Base-by-base conservation (phyloP, 2,329 filamentous ascomycete species). In the Sarocladium kiliense region DNA sequence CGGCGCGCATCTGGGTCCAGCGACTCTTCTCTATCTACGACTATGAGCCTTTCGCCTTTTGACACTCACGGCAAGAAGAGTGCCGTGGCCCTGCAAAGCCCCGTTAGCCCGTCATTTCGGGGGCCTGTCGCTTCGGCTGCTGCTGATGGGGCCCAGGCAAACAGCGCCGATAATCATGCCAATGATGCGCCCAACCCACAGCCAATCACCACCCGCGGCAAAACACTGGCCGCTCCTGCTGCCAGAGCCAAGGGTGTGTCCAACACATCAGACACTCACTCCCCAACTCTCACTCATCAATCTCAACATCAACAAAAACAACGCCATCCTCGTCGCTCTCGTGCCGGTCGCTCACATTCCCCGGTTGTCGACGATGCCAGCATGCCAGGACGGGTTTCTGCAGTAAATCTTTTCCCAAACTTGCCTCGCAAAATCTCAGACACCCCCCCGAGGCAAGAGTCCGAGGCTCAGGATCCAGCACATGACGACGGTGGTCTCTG, bases 21-120 rank as follows among this genome's bases (percentile, higher is more conserved):
- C 64, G 71, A 73, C 60, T 75, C 73, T 19, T 74, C 73, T n/a
- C 67, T 75, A 25, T 74, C 72, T 18, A 71, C 71, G 18, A 65
- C 64, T 42, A 64, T 68, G 66, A 73, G 67, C 60, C 62, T 74
- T 53, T 70, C 71, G 45, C 74, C 72, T 34, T 51, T 51, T 51
- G 53, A 72, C 71, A 30, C 32, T 9, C 32, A 53, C 21, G 21
- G 32, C 19, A 25, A 53, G 21, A 39, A 41, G 23, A 53, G 26
- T 41, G 36, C 19, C 5, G 50, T 18, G 12, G 30, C 30, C 10
- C 21, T 36, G 47, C 47, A 51, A 23, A 51, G 47, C 18, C 47
- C 47, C 16, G 56, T 55, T 55, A 68, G 65, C 59, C 66, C 66
- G 41, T 60, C 62, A 27, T 60, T 61, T 58, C 65, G 64, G 61